These are phyloP conservation scores for Eucalyptus pauciflora DNA, from an alignment of 345 rosid species.

Conservation along the genomic window DNA sequence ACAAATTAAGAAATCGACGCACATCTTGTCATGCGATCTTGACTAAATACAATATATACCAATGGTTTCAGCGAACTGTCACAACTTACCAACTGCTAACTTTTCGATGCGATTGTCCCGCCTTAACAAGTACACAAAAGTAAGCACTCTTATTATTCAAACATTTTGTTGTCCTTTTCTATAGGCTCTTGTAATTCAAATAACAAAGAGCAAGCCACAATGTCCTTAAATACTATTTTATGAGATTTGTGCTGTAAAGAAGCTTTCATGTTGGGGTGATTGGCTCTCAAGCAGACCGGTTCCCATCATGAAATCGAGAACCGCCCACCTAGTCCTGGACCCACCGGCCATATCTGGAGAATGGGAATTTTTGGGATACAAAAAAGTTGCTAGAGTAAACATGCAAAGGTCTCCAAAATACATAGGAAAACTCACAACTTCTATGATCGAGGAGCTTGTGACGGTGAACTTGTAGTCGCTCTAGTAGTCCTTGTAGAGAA, in stretches of 20 bases:
- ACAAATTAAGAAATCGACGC: not conserved
- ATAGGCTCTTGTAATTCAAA: not conserved
- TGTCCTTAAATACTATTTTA: not conserved
- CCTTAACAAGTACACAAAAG: not conserved
- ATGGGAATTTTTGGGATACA: too few relatives aligned
- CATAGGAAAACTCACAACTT: too few relatives aligned
- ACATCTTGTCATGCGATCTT: not conserved
- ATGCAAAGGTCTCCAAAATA: too few relatives aligned
- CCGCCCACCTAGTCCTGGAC: too few relatives aligned
- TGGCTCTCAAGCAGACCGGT: too few relatives aligned
- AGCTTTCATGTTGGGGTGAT: not conserved
- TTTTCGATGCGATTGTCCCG: not conserved
- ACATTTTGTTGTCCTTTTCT: not conserved
- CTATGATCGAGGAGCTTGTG: too few relatives aligned
- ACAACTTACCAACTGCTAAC: not conserved
- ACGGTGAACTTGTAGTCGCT: too few relatives aligned
- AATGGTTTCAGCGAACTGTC: not conserved
- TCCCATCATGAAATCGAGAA: too few relatives aligned
- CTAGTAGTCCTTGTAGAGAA: too few relatives aligned
- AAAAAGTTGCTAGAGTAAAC: too few relatives aligned
- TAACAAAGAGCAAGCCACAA: not conserved
- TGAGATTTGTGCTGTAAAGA: not conserved
- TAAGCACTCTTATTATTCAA: not conserved
- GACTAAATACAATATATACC: not conserved
- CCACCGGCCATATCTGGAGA: too few relatives aligned